A percentile compares a stretch with the other conserved stretches of the same genome.
Conservation (phyloP, 2,329 filamentous ascomycete genomes). For the Leptographium wingfieldii region DNA sequence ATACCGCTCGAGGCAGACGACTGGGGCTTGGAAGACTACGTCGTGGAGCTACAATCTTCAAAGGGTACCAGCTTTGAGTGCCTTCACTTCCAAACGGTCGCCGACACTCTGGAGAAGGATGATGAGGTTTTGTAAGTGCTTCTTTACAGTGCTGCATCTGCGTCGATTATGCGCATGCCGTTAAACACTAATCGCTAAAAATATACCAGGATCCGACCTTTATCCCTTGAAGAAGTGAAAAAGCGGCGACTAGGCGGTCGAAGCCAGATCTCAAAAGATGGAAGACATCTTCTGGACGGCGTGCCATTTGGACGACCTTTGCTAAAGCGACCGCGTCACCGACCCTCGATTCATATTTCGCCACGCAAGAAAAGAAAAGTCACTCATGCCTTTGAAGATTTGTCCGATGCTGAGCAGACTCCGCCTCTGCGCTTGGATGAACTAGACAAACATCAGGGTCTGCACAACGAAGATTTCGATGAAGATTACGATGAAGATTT, state of each 20-base stretch:
- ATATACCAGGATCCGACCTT: constrained; percentile 57
- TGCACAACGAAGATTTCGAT: constrained; percentile 21
- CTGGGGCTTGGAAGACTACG: constrained; percentile 86
- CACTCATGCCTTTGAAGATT: constrained; percentile 20
- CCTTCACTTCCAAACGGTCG: constrained; percentile 68
- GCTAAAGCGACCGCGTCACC: constrained; percentile 42
- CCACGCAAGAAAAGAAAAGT: constrained; percentile 63
- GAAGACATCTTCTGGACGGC: constrained; percentile 73
- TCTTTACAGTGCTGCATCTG: background rate
- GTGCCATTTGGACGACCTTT: constrained; percentile 69
- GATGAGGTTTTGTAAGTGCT: constrained; percentile 64
- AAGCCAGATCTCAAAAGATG: constrained; percentile 66
- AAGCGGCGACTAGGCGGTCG: constrained; percentile 63
- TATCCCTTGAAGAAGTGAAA: constrained; percentile 62
- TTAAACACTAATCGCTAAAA: background rate
- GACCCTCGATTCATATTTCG: constrained; percentile 59
- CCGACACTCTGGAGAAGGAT: constrained; percentile 61
- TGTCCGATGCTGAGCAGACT: constrained; percentile 19
- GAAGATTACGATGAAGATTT: constrained; percentile 16
- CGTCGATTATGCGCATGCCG: background rate
- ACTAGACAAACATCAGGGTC: constrained; percentile 11
- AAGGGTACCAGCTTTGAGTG: constrained; percentile 63
- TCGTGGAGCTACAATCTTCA: constrained; percentile 54
- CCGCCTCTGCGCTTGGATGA: constrained; percentile 20
- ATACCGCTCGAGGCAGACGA: constrained; percentile 69